A percentile compares a stretch with the other conserved stretches of the same genome.
These are phyloP conservation scores for Aspergillus sp. DNA, from an alignment of 2,329 filamentous ascomycete species.

Conservation along the genomic window DNA sequence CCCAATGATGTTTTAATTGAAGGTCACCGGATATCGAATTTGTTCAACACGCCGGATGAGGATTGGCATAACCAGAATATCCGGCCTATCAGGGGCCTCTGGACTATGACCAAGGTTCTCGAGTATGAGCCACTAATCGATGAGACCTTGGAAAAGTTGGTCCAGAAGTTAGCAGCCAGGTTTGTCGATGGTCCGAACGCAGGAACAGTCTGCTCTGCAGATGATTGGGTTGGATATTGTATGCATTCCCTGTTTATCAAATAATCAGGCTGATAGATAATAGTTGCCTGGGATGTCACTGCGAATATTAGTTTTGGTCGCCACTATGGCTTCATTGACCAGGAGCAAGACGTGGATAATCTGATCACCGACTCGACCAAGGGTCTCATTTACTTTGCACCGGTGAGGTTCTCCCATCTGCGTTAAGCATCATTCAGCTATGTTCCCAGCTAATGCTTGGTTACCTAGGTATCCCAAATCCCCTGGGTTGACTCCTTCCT, in stretches of 20 bases:
- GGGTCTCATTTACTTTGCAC: constrained; percentile 20
- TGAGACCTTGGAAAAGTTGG: constrained; percentile 17
- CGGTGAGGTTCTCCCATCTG: constrained; percentile 5
- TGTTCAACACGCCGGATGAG: constrained; percentile 22
- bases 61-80: constrained; percentile 21
- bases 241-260: neutral
- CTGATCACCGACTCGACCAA: constrained; percentile 17
- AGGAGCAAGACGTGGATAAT: constrained; percentile 20
- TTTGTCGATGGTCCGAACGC: constrained; percentile 7
- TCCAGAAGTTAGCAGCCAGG: constrained; percentile 15
- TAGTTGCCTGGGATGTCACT: constrained; percentile 18
- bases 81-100: constrained; percentile 17
- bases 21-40: constrained; percentile 19
- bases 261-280: neutral
- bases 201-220: neutral
- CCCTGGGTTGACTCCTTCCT: constrained; percentile 21
- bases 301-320: constrained; percentile 21
- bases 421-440: neutral
- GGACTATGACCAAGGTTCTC: constrained; percentile 21
- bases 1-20: constrained; percentile 21
- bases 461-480: constrained; percentile 17
- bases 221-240: neutral
- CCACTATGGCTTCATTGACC: constrained; percentile 19
- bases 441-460: neutral
- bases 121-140: constrained; percentile 23